Evolutionary conservation across 148 eudicot species (phyloP), one percentile per base, ranked within the genome.

Genomic region (Camellia sinensis): DNA sequence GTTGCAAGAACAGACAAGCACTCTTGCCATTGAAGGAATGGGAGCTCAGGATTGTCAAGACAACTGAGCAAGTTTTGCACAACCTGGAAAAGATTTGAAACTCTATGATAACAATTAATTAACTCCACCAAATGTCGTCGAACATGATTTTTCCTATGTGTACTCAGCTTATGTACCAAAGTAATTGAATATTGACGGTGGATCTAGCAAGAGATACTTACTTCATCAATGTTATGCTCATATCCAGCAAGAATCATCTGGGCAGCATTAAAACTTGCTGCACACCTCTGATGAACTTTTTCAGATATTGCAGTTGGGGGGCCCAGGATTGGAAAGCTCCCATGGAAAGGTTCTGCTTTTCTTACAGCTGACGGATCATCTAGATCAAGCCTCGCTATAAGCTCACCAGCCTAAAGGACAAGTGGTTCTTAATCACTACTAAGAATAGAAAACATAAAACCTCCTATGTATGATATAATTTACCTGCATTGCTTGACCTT

Each of bases 401-500:
- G 98, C 89, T 97, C 94, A 48, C 98, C 98, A 85, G 99, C 95
- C 99, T 97, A 81, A 63, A 85, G 44, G 71, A 78, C 45, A 82
- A 76, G n/a, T 59, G 17, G 17, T 29, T 54, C 76, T 78, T 64
- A 73, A 44, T 68, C 29, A 29, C 64, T 48, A n/a, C 41, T 56
- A 48, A 53, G 46, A 18, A 52, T 9, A 52, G 9, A 80, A 61
- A 63, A 29, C 40, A 29, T 48, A 48, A 48, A 48, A 48, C 52
- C 52, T 48, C 52, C 52, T 3, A 48, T 48, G 7, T 48, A 48
- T 4, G 52, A 3, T 48, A 48, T 48, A 48, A 57, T 44, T 86
- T 81, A 97, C 99, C 95, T 94, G 99, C 99, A 97, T 94, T n/a
- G 98, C 93, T 88, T 97, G 99, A 82, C 99, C 98, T 92, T 97